phyloP scores from a whole-genome alignment of 176 grass and related monocot genomes.

The Raddia guianensis region DNA sequence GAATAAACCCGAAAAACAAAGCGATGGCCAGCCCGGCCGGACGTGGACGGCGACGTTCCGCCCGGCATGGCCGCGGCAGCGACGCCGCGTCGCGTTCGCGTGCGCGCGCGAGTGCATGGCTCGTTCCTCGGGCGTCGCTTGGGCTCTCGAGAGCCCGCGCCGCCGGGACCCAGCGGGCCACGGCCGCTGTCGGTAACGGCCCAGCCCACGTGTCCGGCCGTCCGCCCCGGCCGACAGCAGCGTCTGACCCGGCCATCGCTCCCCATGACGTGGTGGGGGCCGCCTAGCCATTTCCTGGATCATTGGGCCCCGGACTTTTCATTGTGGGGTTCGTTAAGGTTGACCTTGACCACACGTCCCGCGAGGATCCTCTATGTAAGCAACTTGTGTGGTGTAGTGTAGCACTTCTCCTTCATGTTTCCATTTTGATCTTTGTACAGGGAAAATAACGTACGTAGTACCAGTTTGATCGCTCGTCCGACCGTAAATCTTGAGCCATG shows the following conservation, averaged over 20 bases:
- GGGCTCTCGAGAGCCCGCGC: neutral
- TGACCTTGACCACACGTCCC: constrained; percentile 32
- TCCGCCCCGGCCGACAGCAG: constrained; percentile 36
- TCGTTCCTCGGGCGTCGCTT: neutral
- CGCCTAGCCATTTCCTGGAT: neutral
- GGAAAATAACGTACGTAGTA: too few species aligned
- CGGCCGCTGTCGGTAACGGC: constrained; percentile 44
- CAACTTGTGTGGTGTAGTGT: neutral
- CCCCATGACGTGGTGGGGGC: constrained; percentile 52
- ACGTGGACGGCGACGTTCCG: neutral
- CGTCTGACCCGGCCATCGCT: constrained; percentile 46
- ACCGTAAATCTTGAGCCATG: too few species aligned
- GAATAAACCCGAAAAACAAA: neutral
- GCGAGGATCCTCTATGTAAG: neutral
- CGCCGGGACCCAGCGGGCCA: constrained; percentile 30
- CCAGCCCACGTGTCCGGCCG: constrained; percentile 28
- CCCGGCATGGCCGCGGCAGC: constrained; percentile 5
- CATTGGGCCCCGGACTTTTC: neutral
- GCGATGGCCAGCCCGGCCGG: neutral
- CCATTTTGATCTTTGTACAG: too few species aligned
- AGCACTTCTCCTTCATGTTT: neutral
- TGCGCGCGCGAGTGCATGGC: neutral
- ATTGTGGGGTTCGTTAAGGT: constrained; percentile 26
- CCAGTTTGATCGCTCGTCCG: too few species aligned
- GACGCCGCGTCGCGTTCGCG: neutral